Evolutionary conservation across 768 basidiomycete species (phyloP).

Genomic region (Holtermanniella nyarrowii): DNA sequence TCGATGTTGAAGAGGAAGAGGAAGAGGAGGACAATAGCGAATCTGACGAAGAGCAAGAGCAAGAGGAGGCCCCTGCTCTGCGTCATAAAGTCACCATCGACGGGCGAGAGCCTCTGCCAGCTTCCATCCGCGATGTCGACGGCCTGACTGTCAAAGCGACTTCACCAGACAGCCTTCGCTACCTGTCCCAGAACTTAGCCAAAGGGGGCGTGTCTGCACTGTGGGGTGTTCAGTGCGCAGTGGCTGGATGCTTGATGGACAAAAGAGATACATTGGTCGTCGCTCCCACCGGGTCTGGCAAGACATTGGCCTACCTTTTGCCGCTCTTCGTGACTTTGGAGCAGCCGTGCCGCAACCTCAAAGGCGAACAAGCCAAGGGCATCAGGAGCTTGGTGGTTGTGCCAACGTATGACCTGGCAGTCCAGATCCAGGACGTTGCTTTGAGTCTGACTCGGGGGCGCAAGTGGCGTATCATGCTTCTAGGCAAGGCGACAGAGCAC

Average conservation of each 20-base stretch:
- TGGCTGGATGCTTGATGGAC: constrained; percentile 25
- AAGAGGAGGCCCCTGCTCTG: constrained; percentile 22
- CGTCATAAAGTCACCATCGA: constrained; percentile 35
- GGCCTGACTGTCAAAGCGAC: constrained; percentile 10
- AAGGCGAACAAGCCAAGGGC: constrained; percentile 45
- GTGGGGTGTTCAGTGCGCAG: constrained; percentile 37
- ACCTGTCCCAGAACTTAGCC: constrained; percentile 17
- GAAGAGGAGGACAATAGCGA: constrained; percentile 8
- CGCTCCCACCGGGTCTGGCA: constrained; percentile 94
- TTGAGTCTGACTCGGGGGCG: constrained; percentile 53
- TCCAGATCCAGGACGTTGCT: constrained; percentile 89
- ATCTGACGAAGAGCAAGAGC: no score
- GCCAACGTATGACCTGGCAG: constrained; percentile 89
- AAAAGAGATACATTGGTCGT: constrained; percentile 79
- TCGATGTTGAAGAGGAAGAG: constrained; percentile 26
- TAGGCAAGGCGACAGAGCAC: constrained; percentile 80
- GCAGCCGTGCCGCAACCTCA: constrained; percentile 32
- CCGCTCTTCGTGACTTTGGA: constrained; percentile 53
- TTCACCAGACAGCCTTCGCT: constrained; percentile 7
- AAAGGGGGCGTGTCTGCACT: constrained; percentile 16
- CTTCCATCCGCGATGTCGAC: constrained; percentile 20
- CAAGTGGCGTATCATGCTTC: constrained; percentile 71
- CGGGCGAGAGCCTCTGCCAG: constrained; percentile 30
- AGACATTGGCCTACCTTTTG: constrained; percentile 84
- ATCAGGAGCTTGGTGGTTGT: constrained; percentile 72